Conservation (phyloP, 2,329 filamentous ascomycete species). For the Xylaria digitata region DNA sequence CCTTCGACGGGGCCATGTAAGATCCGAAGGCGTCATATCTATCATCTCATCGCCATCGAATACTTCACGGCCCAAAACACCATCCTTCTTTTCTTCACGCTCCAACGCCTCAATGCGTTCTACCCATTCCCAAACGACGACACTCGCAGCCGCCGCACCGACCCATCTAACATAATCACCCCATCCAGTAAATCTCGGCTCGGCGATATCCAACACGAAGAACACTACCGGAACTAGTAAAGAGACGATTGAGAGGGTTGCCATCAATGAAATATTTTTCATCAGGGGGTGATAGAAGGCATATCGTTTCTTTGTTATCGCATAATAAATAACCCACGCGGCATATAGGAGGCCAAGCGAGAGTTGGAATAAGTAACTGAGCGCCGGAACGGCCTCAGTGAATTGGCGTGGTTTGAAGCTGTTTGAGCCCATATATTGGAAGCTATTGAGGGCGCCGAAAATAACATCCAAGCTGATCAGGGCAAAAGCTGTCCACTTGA, state of each 20-base stretch:
- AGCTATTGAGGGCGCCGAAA: constrained; percentile 93
- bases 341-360: constrained; percentile 88
- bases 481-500: constrained; percentile 98
- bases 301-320: constrained; percentile 89
- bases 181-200: constrained; percentile 88
- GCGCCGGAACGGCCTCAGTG: constrained; percentile 87
- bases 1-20: constrained; percentile 57
- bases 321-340: constrained; percentile 93
- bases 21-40: constrained; percentile 67
- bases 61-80: constrained; percentile 88
- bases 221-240: constrained; percentile 91
- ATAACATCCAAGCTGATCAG: constrained; percentile 90
- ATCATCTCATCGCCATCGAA: constrained; percentile 96
- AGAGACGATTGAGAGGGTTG: constrained; percentile 80
- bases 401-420: constrained; percentile 77
- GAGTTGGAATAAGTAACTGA: constrained; percentile 91
- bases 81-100: constrained; percentile 92
- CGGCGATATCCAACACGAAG: constrained; percentile 89
- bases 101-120: constrained; percentile 93
- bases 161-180: constrained; percentile 97
- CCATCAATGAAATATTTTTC: constrained; percentile 87
- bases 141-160: constrained; percentile 91
- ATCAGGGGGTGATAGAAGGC: constrained; percentile 91
- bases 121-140: constrained; percentile 99
- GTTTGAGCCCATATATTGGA: constrained; percentile 66